Conservation (phyloP, 768 basidiomycete genomes). For the Pleurotus djamor region DNA sequence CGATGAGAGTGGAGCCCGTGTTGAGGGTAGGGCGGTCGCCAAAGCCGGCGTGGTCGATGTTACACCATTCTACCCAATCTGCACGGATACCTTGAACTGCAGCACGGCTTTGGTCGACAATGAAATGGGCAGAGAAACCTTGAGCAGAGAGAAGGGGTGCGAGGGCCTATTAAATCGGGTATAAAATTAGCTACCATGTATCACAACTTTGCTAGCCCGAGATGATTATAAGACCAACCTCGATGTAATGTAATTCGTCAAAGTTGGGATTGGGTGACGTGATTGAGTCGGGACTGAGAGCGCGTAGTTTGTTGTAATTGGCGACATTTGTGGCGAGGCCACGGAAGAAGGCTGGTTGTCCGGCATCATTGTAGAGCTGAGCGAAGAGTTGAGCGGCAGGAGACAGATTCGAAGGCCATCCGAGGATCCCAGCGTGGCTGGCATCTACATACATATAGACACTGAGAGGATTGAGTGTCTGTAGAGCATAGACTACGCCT, state of each 20-base stretch:
- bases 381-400: slow-evolving; percentile 58
- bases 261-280: slow-evolving; percentile 59
- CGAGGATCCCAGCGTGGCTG: slow-evolving; percentile 65
- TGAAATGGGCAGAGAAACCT: slow-evolving; percentile 31
- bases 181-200: background rate
- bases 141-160: slow-evolving; percentile 37
- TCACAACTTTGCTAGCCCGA: no score
- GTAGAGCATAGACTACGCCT: slow-evolving; percentile 53
- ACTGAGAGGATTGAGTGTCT: slow-evolving; percentile 50
- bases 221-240: slow-evolving; percentile 23
- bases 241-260: slow-evolving; percentile 60
- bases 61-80: slow-evolving; percentile 30
- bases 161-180: slow-evolving; percentile 33
- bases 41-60: slow-evolving; percentile 23
- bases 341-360: slow-evolving; percentile 52
- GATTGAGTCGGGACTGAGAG: slow-evolving; percentile 18
- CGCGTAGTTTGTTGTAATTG: slow-evolving; percentile 32
- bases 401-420: slow-evolving; percentile 61
- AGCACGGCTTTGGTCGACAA: slow-evolving; percentile 32
- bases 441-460: slow-evolving; percentile 64
- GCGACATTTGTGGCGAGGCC: slow-evolving; percentile 56
- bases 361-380: slow-evolving; percentile 45
- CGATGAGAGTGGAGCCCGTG: slow-evolving; percentile 52
- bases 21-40: slow-evolving; percentile 40
- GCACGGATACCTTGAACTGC: slow-evolving; percentile 20